Evolutionary conservation across 441 rosid species (phyloP).

Genomic region (Brassica balearica): DNA sequence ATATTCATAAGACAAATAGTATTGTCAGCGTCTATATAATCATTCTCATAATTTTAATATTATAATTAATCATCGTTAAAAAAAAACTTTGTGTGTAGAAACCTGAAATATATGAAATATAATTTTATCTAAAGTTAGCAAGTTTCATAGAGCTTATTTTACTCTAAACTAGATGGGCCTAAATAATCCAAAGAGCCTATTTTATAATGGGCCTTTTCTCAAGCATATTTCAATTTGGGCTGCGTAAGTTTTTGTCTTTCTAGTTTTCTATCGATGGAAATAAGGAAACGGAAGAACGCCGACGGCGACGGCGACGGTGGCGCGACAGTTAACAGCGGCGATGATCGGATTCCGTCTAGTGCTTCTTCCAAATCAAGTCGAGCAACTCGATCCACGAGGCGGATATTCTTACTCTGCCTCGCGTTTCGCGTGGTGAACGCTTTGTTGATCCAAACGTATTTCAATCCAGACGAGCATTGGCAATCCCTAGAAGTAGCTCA

Average conservation of each 20-base stretch:
- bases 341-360: not conserved
- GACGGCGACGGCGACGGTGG: conserved; percentile 27
- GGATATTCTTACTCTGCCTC: conserved; percentile 58
- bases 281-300: conserved; percentile 37
- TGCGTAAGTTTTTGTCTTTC: not conserved
- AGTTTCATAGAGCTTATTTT: too few species aligned
- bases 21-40: too few species aligned
- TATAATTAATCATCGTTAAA: too few species aligned
- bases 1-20: too few species aligned
- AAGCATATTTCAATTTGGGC: not conserved
- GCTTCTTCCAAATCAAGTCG: not conserved
- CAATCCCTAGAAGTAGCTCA: conserved; percentile 91
- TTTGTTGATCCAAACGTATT: conserved; percentile 75
- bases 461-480: conserved; percentile 96
- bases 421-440: conserved; percentile 68
- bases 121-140: too few species aligned
- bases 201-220: not conserved
- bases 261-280: conserved; percentile 17
- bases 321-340: not conserved
- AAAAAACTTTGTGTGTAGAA: too few species aligned
- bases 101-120: too few species aligned
- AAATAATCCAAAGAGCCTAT: not conserved
- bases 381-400: conserved; percentile 39
- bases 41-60: too few species aligned
- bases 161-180: not conserved